These are phyloP conservation scores for Citrus trifoliata DNA, from an alignment of 345 rosid species.

Conservation along the genomic window DNA sequence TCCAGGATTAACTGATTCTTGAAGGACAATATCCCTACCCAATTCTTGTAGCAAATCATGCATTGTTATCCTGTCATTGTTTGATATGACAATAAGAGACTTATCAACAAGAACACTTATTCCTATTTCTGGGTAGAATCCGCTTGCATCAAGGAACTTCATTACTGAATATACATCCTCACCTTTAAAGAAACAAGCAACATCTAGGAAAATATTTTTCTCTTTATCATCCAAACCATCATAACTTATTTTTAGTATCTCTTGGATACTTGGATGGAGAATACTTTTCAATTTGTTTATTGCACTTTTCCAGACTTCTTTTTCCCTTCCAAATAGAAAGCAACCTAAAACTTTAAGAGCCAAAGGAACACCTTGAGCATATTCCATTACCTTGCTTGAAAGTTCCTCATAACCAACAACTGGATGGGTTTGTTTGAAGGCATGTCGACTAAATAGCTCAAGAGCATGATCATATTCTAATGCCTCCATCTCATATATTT, in stretches of 20 bases:
- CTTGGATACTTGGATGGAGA: background rate
- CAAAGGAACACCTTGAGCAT: constrained; percentile 11
- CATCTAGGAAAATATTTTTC: constrained; percentile 7
- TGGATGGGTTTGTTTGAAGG: background rate
- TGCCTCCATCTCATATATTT: background rate
- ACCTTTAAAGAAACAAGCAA: constrained; percentile 20
- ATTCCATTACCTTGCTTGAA: background rate
- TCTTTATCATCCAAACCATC: background rate
- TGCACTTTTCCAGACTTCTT: background rate
- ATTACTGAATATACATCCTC: background rate
- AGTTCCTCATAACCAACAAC: background rate
- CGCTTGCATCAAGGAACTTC: background rate
- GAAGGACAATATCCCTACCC: constrained; percentile 3
- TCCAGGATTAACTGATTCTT: constrained; percentile 1
- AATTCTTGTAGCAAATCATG: constrained; percentile 10
- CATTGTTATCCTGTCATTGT: background rate
- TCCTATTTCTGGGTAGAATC: background rate
- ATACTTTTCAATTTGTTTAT: background rate
- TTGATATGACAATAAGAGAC: background rate
- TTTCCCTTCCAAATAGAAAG: background rate
- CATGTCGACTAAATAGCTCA: background rate
- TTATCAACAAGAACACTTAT: background rate
- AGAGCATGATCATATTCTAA: background rate
- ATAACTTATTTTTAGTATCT: constrained; percentile 2
- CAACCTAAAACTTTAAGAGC: constrained; percentile 9